These are phyloP conservation scores for Annulohypoxylon moriforme DNA, from an alignment of 495 filamentous ascomycete genomes.

Conservation along the genomic window DNA sequence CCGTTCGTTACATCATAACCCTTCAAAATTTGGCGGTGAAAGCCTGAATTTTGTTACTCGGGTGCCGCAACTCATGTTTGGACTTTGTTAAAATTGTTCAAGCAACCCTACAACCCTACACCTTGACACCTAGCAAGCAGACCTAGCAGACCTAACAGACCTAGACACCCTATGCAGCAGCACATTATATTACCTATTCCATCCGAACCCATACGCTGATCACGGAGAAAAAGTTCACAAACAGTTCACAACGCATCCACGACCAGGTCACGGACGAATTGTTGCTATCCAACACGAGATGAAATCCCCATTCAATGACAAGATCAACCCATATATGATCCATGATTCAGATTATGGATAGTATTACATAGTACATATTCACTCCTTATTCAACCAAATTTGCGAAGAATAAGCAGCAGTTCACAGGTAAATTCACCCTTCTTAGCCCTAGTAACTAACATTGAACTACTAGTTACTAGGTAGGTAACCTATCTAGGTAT, in stretches of 20 bases:
- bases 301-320: neutral
- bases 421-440: too few relatives aligned
- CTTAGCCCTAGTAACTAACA: neutral
- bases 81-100: conserved; percentile 19
- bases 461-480: too few relatives aligned
- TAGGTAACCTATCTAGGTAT: neutral
- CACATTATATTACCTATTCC: conserved; percentile 4
- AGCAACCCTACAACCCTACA: neutral
- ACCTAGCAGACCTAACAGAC: too few relatives aligned
- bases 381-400: neutral
- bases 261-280: neutral
- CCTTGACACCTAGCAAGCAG: neutral
- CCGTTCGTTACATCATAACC: conserved; percentile 43
- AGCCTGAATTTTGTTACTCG: conserved; percentile 21
- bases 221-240: neutral
- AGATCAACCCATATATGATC: neutral
- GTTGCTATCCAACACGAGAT: neutral
- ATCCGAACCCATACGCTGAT: conserved; percentile 19
- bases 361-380: neutral
- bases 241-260: neutral
- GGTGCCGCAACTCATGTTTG: conserved; percentile 28
- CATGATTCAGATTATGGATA: neutral
- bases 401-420: neutral
- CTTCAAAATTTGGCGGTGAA: conserved; percentile 30
- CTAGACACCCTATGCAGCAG: neutral